phyloP scores from a whole-genome alignment of 228 moss, liverwort and hornwort species.

The Sphagnum fallax region DNA sequence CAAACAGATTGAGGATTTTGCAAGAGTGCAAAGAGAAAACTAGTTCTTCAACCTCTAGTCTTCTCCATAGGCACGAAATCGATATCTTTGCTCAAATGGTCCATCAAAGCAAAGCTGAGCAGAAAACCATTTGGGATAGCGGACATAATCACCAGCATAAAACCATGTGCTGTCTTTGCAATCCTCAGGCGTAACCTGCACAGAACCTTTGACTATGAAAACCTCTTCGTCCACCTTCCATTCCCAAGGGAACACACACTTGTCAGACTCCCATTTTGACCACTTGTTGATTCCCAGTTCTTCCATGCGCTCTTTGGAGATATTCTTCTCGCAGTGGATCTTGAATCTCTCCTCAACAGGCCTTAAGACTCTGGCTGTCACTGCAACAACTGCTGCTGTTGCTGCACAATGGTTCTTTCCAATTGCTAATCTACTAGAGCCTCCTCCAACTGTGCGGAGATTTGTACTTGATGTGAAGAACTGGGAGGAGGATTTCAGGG shows the following conservation, averaged over 20 bases:
- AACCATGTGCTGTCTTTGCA: slow-evolving; percentile 69
- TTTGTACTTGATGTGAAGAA: background rate
- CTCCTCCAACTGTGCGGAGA: background rate
- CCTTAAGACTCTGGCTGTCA: slow-evolving; percentile 23
- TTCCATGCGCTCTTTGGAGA: slow-evolving; percentile 35
- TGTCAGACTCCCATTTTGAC: slow-evolving; percentile 73
- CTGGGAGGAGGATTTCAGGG: background rate
- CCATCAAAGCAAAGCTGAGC: slow-evolving; percentile 58
- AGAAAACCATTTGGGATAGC: slow-evolving; percentile 77
- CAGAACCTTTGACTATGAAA: slow-evolving; percentile 60
- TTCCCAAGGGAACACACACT: slow-evolving; percentile 38
- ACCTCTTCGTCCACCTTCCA: slow-evolving; percentile 88
- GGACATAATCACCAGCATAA: slow-evolving; percentile 72
- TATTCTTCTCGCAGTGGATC: slow-evolving; percentile 67
- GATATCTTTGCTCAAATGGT: slow-evolving; percentile 56
- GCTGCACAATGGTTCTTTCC: too few species aligned
- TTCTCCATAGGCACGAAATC: slow-evolving; percentile 74
- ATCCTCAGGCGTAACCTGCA: slow-evolving; percentile 61
- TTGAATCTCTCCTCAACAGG: slow-evolving; percentile 83
- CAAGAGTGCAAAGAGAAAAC: background rate
- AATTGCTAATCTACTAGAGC: too few species aligned
- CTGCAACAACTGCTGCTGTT: background rate
- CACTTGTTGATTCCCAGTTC: slow-evolving; percentile 62
- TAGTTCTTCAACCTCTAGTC: slow-evolving; percentile 9
- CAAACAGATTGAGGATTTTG: too few species aligned